phyloP scores from a whole-genome alignment of 169 alveolate genomes.

The Eimeria falciformis region DNA sequence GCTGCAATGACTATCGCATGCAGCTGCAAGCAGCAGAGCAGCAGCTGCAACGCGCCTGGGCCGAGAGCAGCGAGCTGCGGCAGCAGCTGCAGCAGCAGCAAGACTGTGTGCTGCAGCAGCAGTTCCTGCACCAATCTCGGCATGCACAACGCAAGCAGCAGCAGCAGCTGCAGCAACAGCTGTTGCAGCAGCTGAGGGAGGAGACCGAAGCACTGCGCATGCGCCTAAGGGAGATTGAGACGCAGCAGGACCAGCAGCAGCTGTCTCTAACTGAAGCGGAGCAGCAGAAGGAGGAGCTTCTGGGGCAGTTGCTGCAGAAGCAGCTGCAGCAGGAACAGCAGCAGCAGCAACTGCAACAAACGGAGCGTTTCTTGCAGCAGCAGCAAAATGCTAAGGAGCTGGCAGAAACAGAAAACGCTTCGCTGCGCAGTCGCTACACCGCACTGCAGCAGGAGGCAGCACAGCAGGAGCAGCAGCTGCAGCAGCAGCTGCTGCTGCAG shows the following conservation, averaged over 20 bases:
- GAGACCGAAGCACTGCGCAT: conserved; percentile 35
- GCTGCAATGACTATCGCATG: conserved; percentile 52
- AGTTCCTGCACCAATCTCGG: conserved; percentile 38
- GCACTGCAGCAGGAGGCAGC: conserved; percentile 21
- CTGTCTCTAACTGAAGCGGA: conserved; percentile 14
- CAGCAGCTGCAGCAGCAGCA: conserved; percentile 80
- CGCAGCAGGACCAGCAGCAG: conserved; percentile 47
- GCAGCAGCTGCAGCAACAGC: conserved; percentile 71
- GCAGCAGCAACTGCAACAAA: conserved; percentile 71
- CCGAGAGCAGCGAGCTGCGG: conserved; percentile 82
- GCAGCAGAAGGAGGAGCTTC: conserved; percentile 51
- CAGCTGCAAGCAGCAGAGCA: conserved; percentile 68
- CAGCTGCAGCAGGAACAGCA: conserved; percentile 37
- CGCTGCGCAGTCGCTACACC: neutral
- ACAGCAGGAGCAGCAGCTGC: conserved; percentile 73
- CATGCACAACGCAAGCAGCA: conserved; percentile 47
- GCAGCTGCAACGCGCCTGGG: conserved; percentile 81
- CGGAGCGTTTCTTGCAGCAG: neutral
- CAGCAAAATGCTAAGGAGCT: conserved; percentile 26
- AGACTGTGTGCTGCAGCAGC: conserved; percentile 60
- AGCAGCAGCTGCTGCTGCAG: conserved; percentile 33
- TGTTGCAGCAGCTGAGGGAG: conserved; percentile 51
- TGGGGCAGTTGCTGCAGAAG: conserved; percentile 46
- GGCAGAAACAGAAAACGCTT: conserved; percentile 41
- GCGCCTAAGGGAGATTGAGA: conserved; percentile 45